Evolutionary conservation across 1,139 yeast genomes (phyloP), one percentile per base, ranked within the genome.

Genomic region (Barnettozyma hawaiiensis): DNA sequence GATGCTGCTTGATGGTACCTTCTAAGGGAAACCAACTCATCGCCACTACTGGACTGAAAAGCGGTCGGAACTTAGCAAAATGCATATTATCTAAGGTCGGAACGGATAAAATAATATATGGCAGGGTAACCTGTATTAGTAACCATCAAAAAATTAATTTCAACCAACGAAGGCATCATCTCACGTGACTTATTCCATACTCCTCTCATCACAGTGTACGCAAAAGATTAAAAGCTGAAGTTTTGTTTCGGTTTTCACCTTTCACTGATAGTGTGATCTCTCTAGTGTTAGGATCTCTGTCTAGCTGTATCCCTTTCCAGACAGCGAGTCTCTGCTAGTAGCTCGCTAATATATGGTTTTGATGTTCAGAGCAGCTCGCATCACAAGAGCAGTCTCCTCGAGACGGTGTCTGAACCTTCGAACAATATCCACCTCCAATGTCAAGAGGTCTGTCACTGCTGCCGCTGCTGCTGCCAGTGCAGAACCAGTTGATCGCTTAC

Each of bases 181-280:
- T 24, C 45, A 42, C 45, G 45, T 42, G 45, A 42, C 28, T 32
- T 32, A 7, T n/a, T 16, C 23, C n/a, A 32, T 32, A 3, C 35
- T 16, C 15, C 4, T n/a, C n/a, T n/a, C n/a, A n/a, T n/a, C n/a
- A n/a, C n/a, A n/a, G n/a, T n/a, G n/a, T n/a, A n/a, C n/a, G n/a
- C n/a, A n/a, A n/a, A n/a, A n/a, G n/a, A n/a, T n/a, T n/a, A n/a
- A n/a, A n/a, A n/a, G n/a, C n/a, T n/a, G n/a, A n/a, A n/a, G n/a
- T n/a, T n/a, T n/a, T n/a, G n/a, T n/a, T n/a, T 26, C 29, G 7
- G 4, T 26, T 26, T n/a, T 26, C 2, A n/a, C 7, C 29, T 26
- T 16, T 5, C 14, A n/a, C n/a, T 26, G 29, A 16, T 26, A 7
- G 14, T n/a, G n/a, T n/a, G n/a, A n/a, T n/a, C n/a, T 26, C 29